Evolutionary conservation across 1,139 yeast genomes (phyloP).

Genomic region (Pichia sp.): DNA sequence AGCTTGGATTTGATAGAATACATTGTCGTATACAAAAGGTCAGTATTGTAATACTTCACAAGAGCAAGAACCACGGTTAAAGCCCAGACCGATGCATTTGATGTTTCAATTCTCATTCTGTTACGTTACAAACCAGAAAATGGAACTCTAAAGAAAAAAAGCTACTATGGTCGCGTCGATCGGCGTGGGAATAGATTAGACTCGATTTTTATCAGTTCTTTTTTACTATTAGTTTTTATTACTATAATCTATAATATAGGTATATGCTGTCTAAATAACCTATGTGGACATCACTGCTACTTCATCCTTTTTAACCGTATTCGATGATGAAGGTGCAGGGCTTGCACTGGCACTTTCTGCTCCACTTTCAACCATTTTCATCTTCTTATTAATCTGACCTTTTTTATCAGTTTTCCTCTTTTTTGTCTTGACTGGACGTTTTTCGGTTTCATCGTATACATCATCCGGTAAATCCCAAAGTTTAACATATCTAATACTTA

Average conservation of each 20-base stretch:
- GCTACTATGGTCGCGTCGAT: neutral
- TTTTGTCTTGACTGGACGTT: slow-evolving; percentile 46
- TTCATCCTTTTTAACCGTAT: neutral
- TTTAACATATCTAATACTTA: slow-evolving; percentile 71
- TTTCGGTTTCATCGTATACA: slow-evolving; percentile 76
- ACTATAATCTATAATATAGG: neutral
- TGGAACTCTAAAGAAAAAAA: neutral
- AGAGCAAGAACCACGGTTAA: neutral
- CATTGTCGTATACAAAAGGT: slow-evolving; percentile 11
- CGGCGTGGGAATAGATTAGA: neutral
- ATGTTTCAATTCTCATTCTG: neutral
- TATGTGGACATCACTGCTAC: neutral
- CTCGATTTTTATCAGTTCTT: too few species aligned
- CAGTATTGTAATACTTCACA: neutral
- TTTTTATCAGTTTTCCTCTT: slow-evolving; percentile 39
- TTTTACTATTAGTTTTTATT: too few species aligned
- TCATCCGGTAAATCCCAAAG: slow-evolving; percentile 76
- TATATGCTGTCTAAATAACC: neutral
- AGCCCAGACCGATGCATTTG: neutral
- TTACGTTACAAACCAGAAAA: neutral
- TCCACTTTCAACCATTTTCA: slow-evolving; percentile 18
- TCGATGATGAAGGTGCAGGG: slow-evolving; percentile 3
- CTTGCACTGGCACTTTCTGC: slow-evolving; percentile 3
- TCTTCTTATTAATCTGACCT: slow-evolving; percentile 19
- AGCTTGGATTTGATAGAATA: slow-evolving; percentile 25